phyloP scores from a whole-genome alignment of 768 basidiomycete genomes.

The Saitozyma sp. region DNA sequence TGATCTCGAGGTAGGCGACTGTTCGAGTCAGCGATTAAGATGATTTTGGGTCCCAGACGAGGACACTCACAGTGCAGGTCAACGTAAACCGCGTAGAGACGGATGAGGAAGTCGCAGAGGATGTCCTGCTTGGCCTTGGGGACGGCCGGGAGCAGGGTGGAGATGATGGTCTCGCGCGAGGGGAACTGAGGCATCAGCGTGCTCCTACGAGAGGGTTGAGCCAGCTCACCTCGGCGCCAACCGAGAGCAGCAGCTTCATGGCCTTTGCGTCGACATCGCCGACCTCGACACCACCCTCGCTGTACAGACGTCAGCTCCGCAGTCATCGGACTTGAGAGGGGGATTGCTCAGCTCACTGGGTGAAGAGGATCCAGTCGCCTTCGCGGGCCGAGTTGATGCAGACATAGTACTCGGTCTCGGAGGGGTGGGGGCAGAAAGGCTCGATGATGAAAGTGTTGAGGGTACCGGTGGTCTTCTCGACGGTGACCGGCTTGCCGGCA shows the following conservation, averaged over 20 bases:
- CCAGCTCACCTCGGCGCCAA: conserved; percentile 58
- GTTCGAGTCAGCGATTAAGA: not conserved
- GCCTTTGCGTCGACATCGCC: conserved; percentile 99
- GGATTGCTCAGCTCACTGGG: conserved; percentile 58
- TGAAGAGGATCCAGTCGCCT: conserved; percentile 95
- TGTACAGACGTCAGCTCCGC: conserved; percentile 3
- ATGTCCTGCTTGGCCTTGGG: conserved; percentile 82
- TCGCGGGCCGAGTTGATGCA: conserved; percentile 95
- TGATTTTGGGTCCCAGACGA: not conserved
- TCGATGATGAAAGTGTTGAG: conserved; percentile 98
- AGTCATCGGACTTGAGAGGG: no score
- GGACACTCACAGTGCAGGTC: conserved; percentile 75
- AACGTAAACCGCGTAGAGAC: conserved; percentile 95
- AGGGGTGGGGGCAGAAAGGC: conserved; percentile 95
- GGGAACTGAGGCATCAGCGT: conserved; percentile 62
- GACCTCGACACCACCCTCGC: conserved; percentile 95
- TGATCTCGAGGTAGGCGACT: conserved; percentile 98
- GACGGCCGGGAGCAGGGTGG: conserved; percentile 77
- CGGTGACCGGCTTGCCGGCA: conserved; percentile 91
- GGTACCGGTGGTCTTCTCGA: conserved; percentile 90
- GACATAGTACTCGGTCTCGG: conserved; percentile 94
- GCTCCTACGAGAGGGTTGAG: not conserved
- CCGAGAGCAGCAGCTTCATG: conserved; percentile 78
- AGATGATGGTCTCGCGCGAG: conserved; percentile 70
- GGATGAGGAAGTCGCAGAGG: conserved; percentile 88